Evolutionary conservation across 192 early-diverging fungal genomes (phyloP), one percentile per base, ranked within the genome.

Genomic region (Rhizophlyctis rosea): DNA sequence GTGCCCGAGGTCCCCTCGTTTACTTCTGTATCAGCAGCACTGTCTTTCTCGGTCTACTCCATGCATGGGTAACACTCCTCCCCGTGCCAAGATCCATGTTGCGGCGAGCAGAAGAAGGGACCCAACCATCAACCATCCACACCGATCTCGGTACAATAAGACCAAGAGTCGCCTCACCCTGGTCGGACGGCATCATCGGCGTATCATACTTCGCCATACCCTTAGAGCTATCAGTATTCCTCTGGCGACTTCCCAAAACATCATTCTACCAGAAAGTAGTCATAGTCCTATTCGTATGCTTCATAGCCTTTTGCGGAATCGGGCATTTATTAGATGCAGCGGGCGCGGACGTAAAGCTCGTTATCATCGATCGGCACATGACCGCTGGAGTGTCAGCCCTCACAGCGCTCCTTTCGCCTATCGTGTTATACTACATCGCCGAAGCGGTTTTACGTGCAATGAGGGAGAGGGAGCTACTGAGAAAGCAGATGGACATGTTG

Each of bases 201-300:
- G 25, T 58, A n/a, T 39, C 54, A 4, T 65, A 65, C 33, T 65
- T 36, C 28, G 64, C 55, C 54, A 65, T 65, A 21, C 64, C 64
- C 3, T n/a, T 65, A 16, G 55, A 65, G 34, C 54, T 65, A 11
- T 54, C 64, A 0, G 57, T 65, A 36, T 65, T 65, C 23, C 55
- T 49, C 9, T 39, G 47, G 13, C 34, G 48, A 13, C 55, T 65
- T 14, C 64, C 64, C 29, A 39, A 34, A 5, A 39, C 47, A 5
- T 58, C 54, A 3, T 13, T 47, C 1, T 58, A 65, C 25, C 64
- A 65, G 39, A 56, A 50, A 23, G 18, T n/a, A 24, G 64, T 65
- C 18, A 56, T 14, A 4, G 64, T 25, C 5, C 48, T 65, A 5
- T 58, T 65, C n/a, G 35, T 65, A 29, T 14, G 25, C n/a, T 65